Evolutionary conservation across 148 eudicot species (phyloP).

Genomic region (Cornus kousa): DNA sequence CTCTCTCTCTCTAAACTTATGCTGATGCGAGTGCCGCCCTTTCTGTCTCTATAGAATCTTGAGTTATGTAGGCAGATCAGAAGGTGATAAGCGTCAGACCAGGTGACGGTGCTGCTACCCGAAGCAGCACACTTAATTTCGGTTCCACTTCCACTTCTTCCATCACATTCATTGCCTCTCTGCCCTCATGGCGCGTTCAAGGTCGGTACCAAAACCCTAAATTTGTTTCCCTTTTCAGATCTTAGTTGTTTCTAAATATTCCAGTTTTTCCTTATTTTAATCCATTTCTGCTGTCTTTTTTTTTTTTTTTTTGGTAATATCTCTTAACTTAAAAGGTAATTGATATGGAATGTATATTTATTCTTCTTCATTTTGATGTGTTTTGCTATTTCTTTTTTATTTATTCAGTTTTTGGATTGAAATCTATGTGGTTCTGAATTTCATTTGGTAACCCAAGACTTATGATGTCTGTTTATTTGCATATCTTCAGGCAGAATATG

Average conservation of each 20-base stretch:
- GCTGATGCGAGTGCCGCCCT: no score
- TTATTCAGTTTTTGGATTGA: background rate
- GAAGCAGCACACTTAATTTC: constrained; percentile 40
- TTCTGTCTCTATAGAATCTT: background rate
- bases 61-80: constrained; percentile 72
- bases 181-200: constrained; percentile 51
- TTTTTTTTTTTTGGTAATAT: background rate
- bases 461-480: no score
- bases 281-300: background rate
- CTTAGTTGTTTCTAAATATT: background rate
- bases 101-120: constrained; percentile 58
- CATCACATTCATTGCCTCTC: background rate
- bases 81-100: constrained; percentile 83
- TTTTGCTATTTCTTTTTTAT: background rate
- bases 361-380: background rate
- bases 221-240: background rate
- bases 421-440: background rate
- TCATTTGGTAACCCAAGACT: background rate
- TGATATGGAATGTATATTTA: background rate
- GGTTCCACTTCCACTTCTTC: constrained; percentile 14
- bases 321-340: background rate
- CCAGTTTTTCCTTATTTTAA: background rate
- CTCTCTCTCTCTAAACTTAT: no score
- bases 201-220: constrained; percentile 25
- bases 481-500: no score